A percentile compares a stretch with the other conserved stretches of the same genome.
Conservation (phyloP, 345 rosid genomes). For the Heritiera littoralis region DNA sequence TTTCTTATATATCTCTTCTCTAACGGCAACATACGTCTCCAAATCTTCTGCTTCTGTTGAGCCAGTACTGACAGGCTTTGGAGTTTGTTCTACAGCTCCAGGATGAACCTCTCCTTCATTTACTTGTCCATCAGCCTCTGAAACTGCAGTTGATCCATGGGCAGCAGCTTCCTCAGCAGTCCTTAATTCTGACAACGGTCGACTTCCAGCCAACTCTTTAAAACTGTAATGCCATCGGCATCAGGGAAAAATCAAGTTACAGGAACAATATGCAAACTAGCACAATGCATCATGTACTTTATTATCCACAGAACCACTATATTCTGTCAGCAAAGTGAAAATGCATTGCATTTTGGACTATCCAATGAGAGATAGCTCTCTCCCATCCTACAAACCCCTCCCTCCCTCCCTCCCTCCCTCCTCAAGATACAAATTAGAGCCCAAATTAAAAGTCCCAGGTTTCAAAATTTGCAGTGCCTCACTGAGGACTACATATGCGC, state of each 20-base stretch:
- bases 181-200: constrained; percentile 78
- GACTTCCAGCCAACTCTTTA: constrained; percentile 77
- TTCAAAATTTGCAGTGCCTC: background rate
- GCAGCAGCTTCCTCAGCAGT: constrained; percentile 65
- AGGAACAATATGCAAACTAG: constrained; percentile 17
- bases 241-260: constrained; percentile 14
- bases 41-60: constrained; percentile 84
- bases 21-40: constrained; percentile 77
- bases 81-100: constrained; percentile 55
- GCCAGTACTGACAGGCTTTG: constrained; percentile 66
- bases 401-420: background rate
- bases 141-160: constrained; percentile 32
- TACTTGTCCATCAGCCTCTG: constrained; percentile 47
- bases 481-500: background rate
- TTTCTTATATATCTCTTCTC: constrained; percentile 91
- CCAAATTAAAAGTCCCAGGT: background rate
- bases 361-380: background rate
- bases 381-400: background rate
- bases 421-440: background rate
- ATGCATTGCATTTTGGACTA: background rate
- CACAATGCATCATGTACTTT: background rate
- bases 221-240: constrained; percentile 51
- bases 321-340: background rate
- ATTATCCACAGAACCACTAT: background rate
- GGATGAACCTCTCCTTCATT: constrained; percentile 59